Conservation (phyloP, 2,329 filamentous ascomycete genomes). For the Colletotrichum abscissum region DNA sequence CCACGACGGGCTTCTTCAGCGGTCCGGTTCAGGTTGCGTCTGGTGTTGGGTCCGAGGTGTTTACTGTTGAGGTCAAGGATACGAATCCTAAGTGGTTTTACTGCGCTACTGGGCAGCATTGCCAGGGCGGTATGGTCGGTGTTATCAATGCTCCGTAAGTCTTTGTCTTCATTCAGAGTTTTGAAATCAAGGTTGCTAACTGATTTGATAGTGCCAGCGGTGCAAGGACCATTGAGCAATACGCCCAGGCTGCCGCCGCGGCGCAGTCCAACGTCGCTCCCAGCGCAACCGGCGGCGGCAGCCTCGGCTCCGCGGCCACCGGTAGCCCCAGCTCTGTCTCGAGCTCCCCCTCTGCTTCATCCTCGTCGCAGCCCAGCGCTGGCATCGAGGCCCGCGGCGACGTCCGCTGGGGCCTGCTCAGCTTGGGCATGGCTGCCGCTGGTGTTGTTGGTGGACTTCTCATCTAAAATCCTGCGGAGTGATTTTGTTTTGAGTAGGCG, state of each 20-base stretch:
- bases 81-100: constrained; percentile 72
- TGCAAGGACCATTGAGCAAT: constrained; percentile 19
- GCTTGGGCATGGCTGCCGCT: constrained; percentile 27
- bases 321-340: constrained; percentile 13
- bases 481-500: not conserved
- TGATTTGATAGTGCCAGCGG: not conserved
- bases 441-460: constrained; percentile 32
- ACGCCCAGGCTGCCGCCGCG: constrained; percentile 18
- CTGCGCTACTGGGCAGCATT: constrained; percentile 70
- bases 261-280: constrained; percentile 30
- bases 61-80: constrained; percentile 45
- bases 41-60: constrained; percentile 37
- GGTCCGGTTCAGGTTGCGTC: constrained; percentile 49
- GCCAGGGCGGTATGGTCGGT: constrained; percentile 70
- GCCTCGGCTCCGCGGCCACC: constrained; percentile 21
- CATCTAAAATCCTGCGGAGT: not conserved
- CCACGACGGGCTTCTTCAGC: constrained; percentile 60
- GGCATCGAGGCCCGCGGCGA: constrained; percentile 28
- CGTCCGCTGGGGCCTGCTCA: constrained; percentile 31
- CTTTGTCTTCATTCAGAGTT: not conserved
- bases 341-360: not conserved
- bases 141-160: constrained; percentile 44
- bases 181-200: not conserved
- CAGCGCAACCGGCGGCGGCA: constrained; percentile 29
- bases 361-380: constrained; percentile 12